Evolutionary conservation across 495 filamentous ascomycete species (phyloP), one percentile per base, ranked within the genome.

Genomic region (Penicillium fimorum): DNA sequence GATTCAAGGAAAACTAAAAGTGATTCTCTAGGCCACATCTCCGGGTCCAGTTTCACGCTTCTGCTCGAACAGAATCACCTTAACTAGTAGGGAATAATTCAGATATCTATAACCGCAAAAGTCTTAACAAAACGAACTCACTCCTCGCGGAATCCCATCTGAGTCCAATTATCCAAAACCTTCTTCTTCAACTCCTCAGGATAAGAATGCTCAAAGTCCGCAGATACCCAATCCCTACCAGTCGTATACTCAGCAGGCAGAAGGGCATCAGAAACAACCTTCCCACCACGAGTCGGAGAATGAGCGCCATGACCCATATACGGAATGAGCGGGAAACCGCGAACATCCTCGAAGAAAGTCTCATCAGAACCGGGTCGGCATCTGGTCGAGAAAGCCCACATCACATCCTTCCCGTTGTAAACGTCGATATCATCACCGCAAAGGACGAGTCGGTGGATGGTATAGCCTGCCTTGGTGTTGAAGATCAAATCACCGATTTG

Each of bases 381-480:
- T 0, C 76, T 62, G 7, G 73, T 76, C 7, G 66, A 65, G 46
- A 73, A 75, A 2, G 76, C 74, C 70, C 71, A 79, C 68, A 79
- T 72, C 1, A 77, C 65, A 20, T 74, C 70, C 50, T 62, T 67
- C 22, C 65, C 64, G 8, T 69, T 47, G 44, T 70, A 70, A 6
- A 72, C 66, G 53, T 76, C 69, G 38, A 77, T 75, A 44, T 77
- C 73, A 6, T 75, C 73, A 9, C 73, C 73, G 2, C 63, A 63
- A 0, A 77, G 57, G 0, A 76, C 59, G 10, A 77, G 32, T 1
- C 72, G 73, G 37, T 76, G 71, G 22, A 75, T 73, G 0, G 63
- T 70, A 24, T 69, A 70, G 2, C 72, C 74, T 7, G 71, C 61
- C 53, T 77, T 77, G 38, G 58, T 47, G 47, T 66, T 59, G 59